Evolutionary conservation across 768 basidiomycete species (phyloP), one percentile per base, ranked within the genome.

Genomic region (Psilocybe azurescens): DNA sequence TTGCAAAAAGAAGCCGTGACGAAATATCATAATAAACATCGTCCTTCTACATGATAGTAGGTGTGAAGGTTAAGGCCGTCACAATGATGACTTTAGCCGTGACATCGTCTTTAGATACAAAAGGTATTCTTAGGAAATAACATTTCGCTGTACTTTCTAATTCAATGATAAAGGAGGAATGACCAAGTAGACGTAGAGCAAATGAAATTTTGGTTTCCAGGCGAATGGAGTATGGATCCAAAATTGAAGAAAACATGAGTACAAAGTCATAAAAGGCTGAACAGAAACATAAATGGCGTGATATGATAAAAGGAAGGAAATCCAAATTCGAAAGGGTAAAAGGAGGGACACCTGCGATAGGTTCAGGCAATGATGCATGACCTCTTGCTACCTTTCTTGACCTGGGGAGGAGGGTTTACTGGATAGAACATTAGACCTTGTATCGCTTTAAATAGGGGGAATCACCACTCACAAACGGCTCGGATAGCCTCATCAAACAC

Each of bases 341-440:
- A 65, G 13, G 41, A 44, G 58, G 60, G 58, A 55, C 51, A 46
- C 47, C 56, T 32, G 50, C 48, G 30, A 20, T 54, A 62, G 57
- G 63, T 75, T 87, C 78, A 93, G 78, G 88, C 91, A 76, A 94
- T 83, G 71, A 94, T 83, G 83, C 92, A 94, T 68, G 75, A 77
- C 69, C 71, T 75, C 69, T 79, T 79, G 63, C 78, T 79, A 62
- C 78, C 73, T 74, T 82, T 87, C 84, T 83, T 86, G 65, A 77
- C 75, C 69, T 78, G 85, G 59, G 84, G 85, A 63, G 87, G 87
- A 64, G 92, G 92, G 75, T 94, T 90, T 76, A 94, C 93, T 94
- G 33, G 36, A 55, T 5, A 48, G 24, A 57, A 41, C 41, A 62
- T 38, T 59, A 33, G n/a, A 50, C 29, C 3, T 13, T 16, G 33